Conservation (phyloP, 2,329 filamentous ascomycete species). For the Achaetomium macrosporum region DNA sequence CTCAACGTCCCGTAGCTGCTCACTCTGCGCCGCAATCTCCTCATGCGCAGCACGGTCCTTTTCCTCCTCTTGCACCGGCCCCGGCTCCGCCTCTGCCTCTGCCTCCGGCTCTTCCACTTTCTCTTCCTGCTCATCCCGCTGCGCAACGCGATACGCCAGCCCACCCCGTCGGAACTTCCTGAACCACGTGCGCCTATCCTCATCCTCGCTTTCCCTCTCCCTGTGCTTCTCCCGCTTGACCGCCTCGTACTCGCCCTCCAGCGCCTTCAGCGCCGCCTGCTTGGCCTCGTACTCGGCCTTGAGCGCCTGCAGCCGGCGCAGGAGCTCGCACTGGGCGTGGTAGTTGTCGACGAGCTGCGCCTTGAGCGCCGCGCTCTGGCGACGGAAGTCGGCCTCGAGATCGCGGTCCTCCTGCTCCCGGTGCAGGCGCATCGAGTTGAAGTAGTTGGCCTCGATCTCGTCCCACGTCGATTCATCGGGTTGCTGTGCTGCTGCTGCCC, state of each 20-base stretch:
- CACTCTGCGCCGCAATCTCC: too few relatives aligned
- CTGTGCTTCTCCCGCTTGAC: not conserved
- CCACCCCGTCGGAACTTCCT: conserved; percentile 6
- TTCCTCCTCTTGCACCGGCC: not conserved
- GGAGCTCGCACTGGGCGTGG: conserved; percentile 24
- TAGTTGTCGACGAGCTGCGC: conserved; percentile 25
- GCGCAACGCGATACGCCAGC: conserved; percentile 2
- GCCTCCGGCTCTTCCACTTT: not conserved
- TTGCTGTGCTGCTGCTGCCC: not conserved
- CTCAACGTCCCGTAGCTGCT: too few relatives aligned
- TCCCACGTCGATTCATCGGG: conserved; percentile 31
- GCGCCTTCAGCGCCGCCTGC: not conserved
- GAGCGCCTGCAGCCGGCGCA: conserved; percentile 7
- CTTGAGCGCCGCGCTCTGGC: conserved; percentile 16
- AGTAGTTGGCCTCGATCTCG: conserved; percentile 33
- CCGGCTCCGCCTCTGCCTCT: not conserved
- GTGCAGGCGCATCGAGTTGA: conserved; percentile 16
- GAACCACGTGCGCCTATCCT: conserved; percentile 13
- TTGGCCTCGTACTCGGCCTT: not conserved
- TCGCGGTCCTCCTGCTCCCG: conserved; percentile 27
- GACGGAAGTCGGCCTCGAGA: conserved; percentile 31
- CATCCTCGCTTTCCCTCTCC: conserved; percentile 7
- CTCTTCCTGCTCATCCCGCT: not conserved
- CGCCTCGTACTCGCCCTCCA: conserved; percentile 1
- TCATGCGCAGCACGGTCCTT: not conserved